Evolutionary conservation across 768 basidiomycete genomes (phyloP).

Genomic region (Chiua virens): DNA sequence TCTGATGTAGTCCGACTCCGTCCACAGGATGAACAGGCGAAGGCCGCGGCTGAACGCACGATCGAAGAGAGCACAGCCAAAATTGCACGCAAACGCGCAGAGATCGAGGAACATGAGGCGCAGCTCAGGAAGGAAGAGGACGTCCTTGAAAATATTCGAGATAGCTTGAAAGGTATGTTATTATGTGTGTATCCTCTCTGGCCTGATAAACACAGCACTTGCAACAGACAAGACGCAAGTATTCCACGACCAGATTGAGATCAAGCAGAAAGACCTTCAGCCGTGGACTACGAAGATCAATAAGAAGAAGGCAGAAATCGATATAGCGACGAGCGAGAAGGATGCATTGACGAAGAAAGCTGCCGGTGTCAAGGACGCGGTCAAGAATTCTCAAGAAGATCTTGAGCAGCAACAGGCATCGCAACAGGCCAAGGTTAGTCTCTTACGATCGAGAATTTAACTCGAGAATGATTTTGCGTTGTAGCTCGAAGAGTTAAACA

Average conservation of each 20-base stretch:
- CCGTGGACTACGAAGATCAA: conserved; percentile 94
- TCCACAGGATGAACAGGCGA: conserved; percentile 59
- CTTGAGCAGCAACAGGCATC: conserved; percentile 47
- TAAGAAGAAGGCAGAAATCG: conserved; percentile 75
- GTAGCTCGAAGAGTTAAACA: conserved; percentile 22
- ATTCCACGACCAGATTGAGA: conserved; percentile 91
- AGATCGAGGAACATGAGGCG: conserved; percentile 67
- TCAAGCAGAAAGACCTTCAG: conserved; percentile 89
- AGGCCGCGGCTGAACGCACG: conserved; percentile 60
- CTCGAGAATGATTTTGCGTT: not conserved
- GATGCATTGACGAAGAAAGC: conserved; percentile 79
- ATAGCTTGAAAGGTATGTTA: conserved; percentile 77
- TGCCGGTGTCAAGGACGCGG: conserved; percentile 48
- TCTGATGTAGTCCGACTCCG: not conserved
- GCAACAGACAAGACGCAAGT: conserved; percentile 86
- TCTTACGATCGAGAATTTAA: not conserved
- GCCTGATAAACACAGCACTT: not conserved
- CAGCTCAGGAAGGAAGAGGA: conserved; percentile 78
- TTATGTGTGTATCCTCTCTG: not conserved
- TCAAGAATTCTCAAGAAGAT: conserved; percentile 48
- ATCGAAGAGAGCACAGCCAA: conserved; percentile 69
- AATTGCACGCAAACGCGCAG: conserved; percentile 65
- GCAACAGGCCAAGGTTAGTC: conserved; percentile 60
- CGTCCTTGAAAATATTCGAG: conserved; percentile 74
- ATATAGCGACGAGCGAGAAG: conserved; percentile 83